Percentiles rank a stretch among this genome's conserved stretches.
phyloP scores from a whole-genome alignment of 371 early-diverging fungal species.

The Zychaea mexicana region DNA sequence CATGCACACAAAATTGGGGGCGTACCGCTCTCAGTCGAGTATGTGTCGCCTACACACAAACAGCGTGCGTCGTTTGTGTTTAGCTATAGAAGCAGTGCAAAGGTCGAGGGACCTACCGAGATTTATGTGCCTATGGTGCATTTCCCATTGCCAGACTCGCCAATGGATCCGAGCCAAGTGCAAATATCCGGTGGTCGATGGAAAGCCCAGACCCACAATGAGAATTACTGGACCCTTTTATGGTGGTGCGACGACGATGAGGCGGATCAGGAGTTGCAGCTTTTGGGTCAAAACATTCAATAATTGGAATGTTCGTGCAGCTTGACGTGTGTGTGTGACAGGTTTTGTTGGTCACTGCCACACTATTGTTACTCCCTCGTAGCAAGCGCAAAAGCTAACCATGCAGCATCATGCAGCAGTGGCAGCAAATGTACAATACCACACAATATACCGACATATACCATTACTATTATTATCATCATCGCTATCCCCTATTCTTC shows the following conservation, averaged over 20 bases:
- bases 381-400: too few relatives aligned
- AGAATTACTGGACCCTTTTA: constrained; percentile 4
- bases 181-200: background rate
- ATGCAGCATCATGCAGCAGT: too few relatives aligned
- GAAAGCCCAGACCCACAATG: background rate
- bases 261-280: constrained; percentile 1
- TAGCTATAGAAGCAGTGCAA: constrained; percentile 7
- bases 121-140: constrained; percentile 44
- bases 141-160: constrained; percentile 27
- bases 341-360: too few relatives aligned
- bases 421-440: too few relatives aligned
- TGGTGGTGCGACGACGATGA: constrained; percentile 9
- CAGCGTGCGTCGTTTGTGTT: constrained; percentile 25
- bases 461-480: too few relatives aligned
- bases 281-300: background rate
- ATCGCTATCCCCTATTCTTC: too few relatives aligned
- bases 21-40: constrained; percentile 27
- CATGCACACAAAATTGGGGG: constrained; percentile 37
- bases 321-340: too few relatives aligned
- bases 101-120: constrained; percentile 30
- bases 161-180: background rate
- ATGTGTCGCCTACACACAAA: constrained; percentile 29
- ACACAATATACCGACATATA: too few relatives aligned
- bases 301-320: background rate
- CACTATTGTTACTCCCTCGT: too few relatives aligned